Evolutionary conservation across 2,329 filamentous ascomycete species (phyloP).

Genomic region (Cryphonectria nitschkei): DNA sequence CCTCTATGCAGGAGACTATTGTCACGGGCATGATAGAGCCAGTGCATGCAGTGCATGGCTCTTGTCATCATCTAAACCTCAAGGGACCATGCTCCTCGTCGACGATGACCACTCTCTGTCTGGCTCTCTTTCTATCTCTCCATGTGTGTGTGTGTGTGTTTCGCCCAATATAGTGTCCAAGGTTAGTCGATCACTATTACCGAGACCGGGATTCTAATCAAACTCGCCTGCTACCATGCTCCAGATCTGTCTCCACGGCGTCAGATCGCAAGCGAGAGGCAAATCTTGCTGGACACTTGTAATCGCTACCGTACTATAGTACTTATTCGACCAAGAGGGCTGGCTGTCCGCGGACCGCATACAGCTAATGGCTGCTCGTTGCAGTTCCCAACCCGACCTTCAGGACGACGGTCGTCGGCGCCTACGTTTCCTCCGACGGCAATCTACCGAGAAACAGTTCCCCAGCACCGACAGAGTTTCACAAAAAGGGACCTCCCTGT

Average conservation of each 20-base stretch:
- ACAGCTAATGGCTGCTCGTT: not conserved
- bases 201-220: no score
- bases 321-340: not conserved
- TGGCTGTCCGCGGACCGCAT: conserved; percentile 2
- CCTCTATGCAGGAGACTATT: not conserved
- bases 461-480: not conserved
- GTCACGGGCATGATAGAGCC: not conserved
- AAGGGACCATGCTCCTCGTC: conserved; percentile 3
- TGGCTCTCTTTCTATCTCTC: no score
- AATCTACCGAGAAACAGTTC: conserved; percentile 11
- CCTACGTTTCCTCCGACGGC: not conserved
- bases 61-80: not conserved
- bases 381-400: not conserved
- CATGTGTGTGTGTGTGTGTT: not conserved
- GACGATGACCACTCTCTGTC: not conserved
- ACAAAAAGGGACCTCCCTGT: not conserved
- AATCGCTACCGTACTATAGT: conserved; percentile 9
- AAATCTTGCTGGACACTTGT: not conserved
- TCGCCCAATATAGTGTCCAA: not conserved
- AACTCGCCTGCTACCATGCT: not conserved
- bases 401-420: not conserved
- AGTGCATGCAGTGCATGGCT: not conserved
- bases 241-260: not conserved
- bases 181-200: not conserved
- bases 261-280: not conserved